Evolutionary conservation across 345 rosid species (phyloP).

Genomic region (Luvunga scandens): DNA sequence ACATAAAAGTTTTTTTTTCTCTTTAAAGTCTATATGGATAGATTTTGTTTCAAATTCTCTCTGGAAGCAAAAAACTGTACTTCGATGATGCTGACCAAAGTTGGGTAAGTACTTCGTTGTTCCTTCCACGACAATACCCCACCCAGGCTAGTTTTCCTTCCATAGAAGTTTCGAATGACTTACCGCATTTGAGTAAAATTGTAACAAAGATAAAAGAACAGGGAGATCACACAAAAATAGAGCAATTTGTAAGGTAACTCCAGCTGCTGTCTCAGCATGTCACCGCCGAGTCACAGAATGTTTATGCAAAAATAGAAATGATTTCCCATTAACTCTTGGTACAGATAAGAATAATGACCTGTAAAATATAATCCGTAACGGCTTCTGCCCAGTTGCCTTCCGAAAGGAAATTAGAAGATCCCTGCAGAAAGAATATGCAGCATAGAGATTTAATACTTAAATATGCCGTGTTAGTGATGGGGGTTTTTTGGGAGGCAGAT

Average conservation of each 20-base stretch:
- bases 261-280: background rate
- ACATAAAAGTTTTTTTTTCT: background rate
- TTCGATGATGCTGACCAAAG: background rate
- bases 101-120: background rate
- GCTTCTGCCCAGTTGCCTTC: conserved; percentile 99
- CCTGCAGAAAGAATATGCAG: conserved; percentile 33
- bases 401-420: conserved; percentile 93
- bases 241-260: background rate
- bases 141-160: background rate
- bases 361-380: conserved; percentile 92
- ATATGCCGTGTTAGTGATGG: background rate
- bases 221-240: background rate
- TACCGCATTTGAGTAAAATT: background rate
- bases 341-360: conserved; percentile 40
- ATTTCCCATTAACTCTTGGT: background rate
- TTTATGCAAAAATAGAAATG: background rate
- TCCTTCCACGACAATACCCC: background rate
- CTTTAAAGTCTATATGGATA: background rate
- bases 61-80: background rate
- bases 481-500: background rate
- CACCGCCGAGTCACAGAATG: background rate
- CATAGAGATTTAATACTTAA: background rate
- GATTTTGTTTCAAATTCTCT: background rate
- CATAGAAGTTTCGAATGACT: background rate
- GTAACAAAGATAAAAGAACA: background rate